Evolutionary conservation across 768 basidiomycete genomes (phyloP), one percentile per base, ranked within the genome.

Genomic region (Roridomyces roridus): DNA sequence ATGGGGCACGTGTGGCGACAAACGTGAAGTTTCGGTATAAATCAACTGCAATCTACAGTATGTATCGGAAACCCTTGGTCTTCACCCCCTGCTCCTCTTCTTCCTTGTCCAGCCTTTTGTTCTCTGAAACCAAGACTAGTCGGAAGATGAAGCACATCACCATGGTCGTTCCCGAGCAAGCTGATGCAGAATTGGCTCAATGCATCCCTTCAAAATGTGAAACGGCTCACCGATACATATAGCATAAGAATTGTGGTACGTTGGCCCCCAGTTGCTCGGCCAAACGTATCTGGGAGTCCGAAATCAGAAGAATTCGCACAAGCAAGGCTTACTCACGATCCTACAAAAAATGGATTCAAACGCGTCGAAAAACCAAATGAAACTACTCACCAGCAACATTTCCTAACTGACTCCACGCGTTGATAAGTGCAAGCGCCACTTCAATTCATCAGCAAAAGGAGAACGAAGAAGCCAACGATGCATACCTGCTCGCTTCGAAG

Each of bases 341-440:
- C 59, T 54, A 47, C 21, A 52, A 44, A 3, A 10, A 11, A 37
- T 18, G 49, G 41, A 12, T 26, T 1, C 20, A 36, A 36, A 46
- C 12, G 15, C 12, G 14, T 7, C 2, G 7, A 25, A 35, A 12
- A 41, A 6, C 14, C 4, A 29, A 20, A 37, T 4, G n/a, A 31
- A 47, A 11, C 15, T 15, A 18, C 52, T 37, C 24, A 51, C 54
- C 92, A 17, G 87, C 80, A 52, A 96, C 79, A 71, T 95, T 96
- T 6, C 94, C 94, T 24, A 94, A 78, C 67, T 92, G 57, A 26
- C 88, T 86, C 71, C 90, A 89, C 24, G 88, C 85, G 70, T 94
- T 92, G 67, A 92, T 83, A 64, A 89, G 75, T 11, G 91, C 92
- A 56, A 95, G 78, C 7, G 91, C 57, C 12, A 53, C 57, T 34